Percentiles rank a stretch among this genome's conserved stretches.
phyloP scores from a whole-genome alignment of 2,329 filamentous ascomycete genomes.

The Canariomyces notabilis region DNA sequence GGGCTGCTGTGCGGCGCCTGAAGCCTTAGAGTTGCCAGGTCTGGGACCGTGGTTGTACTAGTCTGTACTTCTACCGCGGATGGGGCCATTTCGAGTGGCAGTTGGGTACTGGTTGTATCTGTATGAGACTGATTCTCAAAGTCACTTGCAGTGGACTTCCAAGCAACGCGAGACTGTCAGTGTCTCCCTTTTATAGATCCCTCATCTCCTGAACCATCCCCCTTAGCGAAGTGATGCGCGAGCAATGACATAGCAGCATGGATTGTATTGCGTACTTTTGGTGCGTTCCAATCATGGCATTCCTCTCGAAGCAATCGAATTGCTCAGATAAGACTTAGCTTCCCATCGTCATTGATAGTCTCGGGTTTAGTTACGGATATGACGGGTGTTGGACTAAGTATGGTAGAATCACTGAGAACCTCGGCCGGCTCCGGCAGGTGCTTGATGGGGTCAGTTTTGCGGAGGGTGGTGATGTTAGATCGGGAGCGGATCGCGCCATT shows the following conservation, averaged over 20 bases:
- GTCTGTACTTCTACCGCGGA: slow-evolving; percentile 31
- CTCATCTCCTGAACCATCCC: not conserved
- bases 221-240: slow-evolving; percentile 18
- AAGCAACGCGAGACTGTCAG: not conserved
- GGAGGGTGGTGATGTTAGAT: slow-evolving; percentile 25
- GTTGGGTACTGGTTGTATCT: too few relatives aligned
- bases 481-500: slow-evolving; percentile 26
- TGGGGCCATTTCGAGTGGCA: slow-evolving; percentile 32
- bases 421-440: not conserved
- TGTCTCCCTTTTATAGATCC: slow-evolving; percentile 10
- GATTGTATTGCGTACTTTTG: slow-evolving; percentile 22
- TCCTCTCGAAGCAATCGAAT: too few relatives aligned
- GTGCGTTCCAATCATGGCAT: slow-evolving; percentile 16
- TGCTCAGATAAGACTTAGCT: too few relatives aligned
- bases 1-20: slow-evolving; percentile 33
- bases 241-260: slow-evolving; percentile 21
- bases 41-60: slow-evolving; percentile 20
- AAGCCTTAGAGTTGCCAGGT: slow-evolving; percentile 26
- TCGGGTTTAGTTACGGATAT: too few relatives aligned
- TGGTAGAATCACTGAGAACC: not conserved
- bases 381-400: too few relatives aligned
- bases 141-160: too few relatives aligned
- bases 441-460: not conserved
- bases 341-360: too few relatives aligned
- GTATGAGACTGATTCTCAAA: too few relatives aligned